Conservation (phyloP, 306 rosid species). For the Ammopiptanthus mongolicus region DNA sequence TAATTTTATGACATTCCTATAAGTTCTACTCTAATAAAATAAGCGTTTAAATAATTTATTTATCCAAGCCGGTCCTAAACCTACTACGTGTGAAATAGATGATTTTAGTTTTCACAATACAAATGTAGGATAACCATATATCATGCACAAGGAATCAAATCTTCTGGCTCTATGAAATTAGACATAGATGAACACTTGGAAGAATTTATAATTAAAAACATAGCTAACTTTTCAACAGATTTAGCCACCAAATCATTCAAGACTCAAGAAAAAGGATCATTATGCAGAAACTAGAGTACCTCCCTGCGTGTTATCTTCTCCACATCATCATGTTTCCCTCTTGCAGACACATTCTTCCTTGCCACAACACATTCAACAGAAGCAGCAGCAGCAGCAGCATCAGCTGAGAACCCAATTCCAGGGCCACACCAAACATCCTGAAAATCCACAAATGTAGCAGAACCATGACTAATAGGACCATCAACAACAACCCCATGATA, state of each 20-base stretch:
- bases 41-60: no score
- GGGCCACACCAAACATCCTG: conserved; percentile 99
- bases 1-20: no score
- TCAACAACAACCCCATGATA: conserved; percentile 38
- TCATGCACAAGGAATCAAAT: no score
- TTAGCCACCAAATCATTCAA: neutral
- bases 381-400: conserved; percentile 53
- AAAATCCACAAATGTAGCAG: conserved; percentile 48
- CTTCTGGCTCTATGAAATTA: no score
- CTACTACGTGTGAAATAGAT: no score
- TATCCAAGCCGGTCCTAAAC: no score
- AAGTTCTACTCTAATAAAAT: no score
- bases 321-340: conserved; percentile 76
- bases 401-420: conserved; percentile 76
- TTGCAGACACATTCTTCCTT: conserved; percentile 55
- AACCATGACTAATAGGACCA: conserved; percentile 20
- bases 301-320: conserved; percentile 60
- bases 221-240: neutral
- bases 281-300: conserved; percentile 30
- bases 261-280: neutral
- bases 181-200: no score
- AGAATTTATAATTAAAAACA: neutral
- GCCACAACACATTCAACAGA: conserved; percentile 82
- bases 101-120: no score
- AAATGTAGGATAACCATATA: no score